These are phyloP conservation scores for Cordyceps tenuipes DNA, from an alignment of 2,329 filamentous ascomycete species.

Conservation along the genomic window DNA sequence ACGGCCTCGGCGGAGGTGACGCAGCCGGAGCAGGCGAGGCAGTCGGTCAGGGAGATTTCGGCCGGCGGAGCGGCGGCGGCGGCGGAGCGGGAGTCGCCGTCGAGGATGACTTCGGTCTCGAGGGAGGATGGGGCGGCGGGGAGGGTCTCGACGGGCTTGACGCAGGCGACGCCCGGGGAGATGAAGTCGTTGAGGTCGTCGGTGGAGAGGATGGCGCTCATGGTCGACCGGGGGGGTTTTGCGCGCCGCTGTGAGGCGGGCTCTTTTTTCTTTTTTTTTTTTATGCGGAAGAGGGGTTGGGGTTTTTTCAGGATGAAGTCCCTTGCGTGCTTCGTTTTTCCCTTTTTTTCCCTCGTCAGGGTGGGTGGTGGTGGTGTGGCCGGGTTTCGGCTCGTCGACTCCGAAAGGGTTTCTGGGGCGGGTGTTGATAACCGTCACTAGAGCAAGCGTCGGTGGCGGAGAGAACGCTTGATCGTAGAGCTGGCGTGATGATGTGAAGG, in stretches of 20 bases:
- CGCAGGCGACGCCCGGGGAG: slow-evolving; percentile 92
- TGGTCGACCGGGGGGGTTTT: slow-evolving; percentile 34
- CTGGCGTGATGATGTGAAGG: no score
- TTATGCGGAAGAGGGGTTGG: neutral
- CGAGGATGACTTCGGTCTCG: slow-evolving; percentile 84
- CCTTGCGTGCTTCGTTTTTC: neutral
- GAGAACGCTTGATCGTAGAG: no score
- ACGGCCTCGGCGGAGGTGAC: slow-evolving; percentile 96
- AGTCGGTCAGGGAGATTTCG: slow-evolving; percentile 93
- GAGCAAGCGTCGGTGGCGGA: neutral
- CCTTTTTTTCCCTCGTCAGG: neutral
- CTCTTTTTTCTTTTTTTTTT: neutral
- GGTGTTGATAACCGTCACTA: no score
- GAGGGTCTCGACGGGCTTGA: slow-evolving; percentile 92
- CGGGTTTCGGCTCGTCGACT: neutral
- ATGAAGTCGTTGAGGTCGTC: slow-evolving; percentile 99
- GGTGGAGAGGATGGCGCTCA: slow-evolving; percentile 95
- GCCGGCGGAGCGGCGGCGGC: slow-evolving; percentile 53
- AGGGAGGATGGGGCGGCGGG: slow-evolving; percentile 44
- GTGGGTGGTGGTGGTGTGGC: neutral
- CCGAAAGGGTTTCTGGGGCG: neutral
- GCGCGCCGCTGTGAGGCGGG: neutral
- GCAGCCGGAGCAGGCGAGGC: slow-evolving; percentile 92
- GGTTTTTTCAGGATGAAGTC: neutral
- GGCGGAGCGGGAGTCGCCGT: slow-evolving; percentile 59